Percentiles rank a stretch among this genome's conserved stretches.
phyloP scores from a whole-genome alignment of 305 asterid genomes.

The Fraxinus floribunda region DNA sequence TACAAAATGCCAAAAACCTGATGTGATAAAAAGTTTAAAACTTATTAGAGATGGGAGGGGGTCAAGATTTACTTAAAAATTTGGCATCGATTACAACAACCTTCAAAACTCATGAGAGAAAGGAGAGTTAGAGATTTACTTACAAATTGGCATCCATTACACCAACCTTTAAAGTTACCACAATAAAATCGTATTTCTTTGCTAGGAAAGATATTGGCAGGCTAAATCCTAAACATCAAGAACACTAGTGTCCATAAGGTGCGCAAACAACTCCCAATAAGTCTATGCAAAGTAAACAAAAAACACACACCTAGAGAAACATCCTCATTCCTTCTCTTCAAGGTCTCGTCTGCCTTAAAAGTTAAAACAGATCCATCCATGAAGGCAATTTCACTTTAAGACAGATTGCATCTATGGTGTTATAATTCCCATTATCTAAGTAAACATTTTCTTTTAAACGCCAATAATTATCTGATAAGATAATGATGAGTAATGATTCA shows the following conservation, averaged over 20 bases:
- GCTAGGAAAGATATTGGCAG: constrained; percentile 1
- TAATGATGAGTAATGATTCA: background rate
- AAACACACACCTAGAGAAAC: background rate
- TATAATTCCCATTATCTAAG: background rate
- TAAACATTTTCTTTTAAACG: constrained; percentile 1
- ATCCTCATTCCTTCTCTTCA: constrained; percentile 7
- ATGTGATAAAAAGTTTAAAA: background rate
- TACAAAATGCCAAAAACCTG: background rate
- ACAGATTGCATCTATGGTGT: background rate
- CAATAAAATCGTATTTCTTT: constrained; percentile 3
- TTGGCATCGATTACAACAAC: background rate
- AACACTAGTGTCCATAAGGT: background rate
- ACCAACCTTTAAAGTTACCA: background rate
- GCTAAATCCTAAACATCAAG: background rate
- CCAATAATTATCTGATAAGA: background rate
- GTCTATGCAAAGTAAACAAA: background rate
- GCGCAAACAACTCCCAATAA: background rate
- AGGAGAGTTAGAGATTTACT: background rate
- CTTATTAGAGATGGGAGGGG: background rate
- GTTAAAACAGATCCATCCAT: background rate
- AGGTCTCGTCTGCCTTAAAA: background rate
- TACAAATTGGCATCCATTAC: background rate
- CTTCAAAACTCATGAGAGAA: background rate
- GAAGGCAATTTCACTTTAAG: background rate
- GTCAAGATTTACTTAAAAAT: background rate